Percentiles rank a stretch among this genome's conserved stretches.
Evolutionary conservation across 768 basidiomycete genomes (phyloP).

Genomic region (Termitomyces bulborhizus): DNA sequence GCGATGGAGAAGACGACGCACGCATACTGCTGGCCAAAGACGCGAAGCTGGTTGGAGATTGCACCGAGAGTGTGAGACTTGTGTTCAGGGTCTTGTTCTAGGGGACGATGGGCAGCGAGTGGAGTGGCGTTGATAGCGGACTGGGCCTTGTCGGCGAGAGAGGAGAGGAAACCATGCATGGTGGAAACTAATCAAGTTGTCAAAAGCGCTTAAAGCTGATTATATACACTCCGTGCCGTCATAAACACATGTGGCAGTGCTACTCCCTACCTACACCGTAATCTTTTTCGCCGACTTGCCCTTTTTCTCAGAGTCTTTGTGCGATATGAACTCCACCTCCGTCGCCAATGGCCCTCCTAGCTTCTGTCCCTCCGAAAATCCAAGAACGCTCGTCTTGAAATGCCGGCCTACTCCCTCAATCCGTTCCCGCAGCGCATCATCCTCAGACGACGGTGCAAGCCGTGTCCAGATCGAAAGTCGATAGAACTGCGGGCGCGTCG

Average conservation of each 20-base stretch:
- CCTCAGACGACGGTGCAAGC: conserved; percentile 58
- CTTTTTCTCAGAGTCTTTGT: conserved; percentile 95
- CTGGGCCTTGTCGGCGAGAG: conserved; percentile 74
- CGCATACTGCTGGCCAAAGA: conserved; percentile 71
- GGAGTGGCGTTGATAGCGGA: conserved; percentile 59
- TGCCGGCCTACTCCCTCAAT: conserved; percentile 82
- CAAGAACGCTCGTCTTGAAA: conserved; percentile 89
- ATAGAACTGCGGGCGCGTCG: conserved; percentile 91
- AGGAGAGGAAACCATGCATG: conserved; percentile 55
- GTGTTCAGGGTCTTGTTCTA: conserved; percentile 32
- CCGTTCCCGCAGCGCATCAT: conserved; percentile 61
- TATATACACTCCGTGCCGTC: conserved; percentile 9
- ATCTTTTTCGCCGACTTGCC: conserved; percentile 80
- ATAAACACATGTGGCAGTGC: conserved; percentile 13
- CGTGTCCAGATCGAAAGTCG: conserved; percentile 98
- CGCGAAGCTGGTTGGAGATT: conserved; percentile 68
- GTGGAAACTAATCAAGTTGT: conserved; percentile 25
- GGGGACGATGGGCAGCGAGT: conserved; percentile 36
- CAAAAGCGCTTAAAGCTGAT: neutral
- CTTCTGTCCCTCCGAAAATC: conserved; percentile 67
- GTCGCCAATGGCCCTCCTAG: conserved; percentile 84
- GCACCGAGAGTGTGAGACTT: conserved; percentile 54
- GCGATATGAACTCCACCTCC: conserved; percentile 91
- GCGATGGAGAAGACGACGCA: conserved; percentile 23
- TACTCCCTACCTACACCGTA: conserved; percentile 35